phyloP scores from a whole-genome alignment of 164 flowering plant genomes.

The Piper longum region DNA sequence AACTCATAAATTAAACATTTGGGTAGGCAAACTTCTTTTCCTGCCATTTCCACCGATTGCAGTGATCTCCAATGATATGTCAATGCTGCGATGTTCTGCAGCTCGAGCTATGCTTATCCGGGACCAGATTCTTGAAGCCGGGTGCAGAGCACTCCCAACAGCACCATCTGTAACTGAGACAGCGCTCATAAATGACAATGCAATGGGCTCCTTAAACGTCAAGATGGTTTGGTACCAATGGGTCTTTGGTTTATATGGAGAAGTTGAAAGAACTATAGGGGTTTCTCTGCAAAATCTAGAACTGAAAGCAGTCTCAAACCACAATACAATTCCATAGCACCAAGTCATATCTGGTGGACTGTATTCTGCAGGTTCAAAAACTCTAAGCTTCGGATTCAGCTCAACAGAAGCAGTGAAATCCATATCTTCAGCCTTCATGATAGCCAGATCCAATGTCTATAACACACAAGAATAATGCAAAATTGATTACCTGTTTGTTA shows the following conservation, averaged over 20 bases:
- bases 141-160: slow-evolving; percentile 19
- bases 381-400: slow-evolving; percentile 32
- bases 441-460: slow-evolving; percentile 65
- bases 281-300: slow-evolving; percentile 78
- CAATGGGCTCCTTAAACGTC: slow-evolving; percentile 77
- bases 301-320: slow-evolving; percentile 93
- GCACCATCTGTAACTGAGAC: slow-evolving; percentile 23
- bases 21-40: slow-evolving; percentile 57
- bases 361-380: slow-evolving; percentile 5
- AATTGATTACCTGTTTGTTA: not conserved
- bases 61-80: slow-evolving; percentile 64
- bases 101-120: slow-evolving; percentile 84
- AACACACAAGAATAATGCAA: not conserved
- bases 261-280: slow-evolving; percentile 66
- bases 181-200: slow-evolving; percentile 22
- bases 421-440: slow-evolving; percentile 61
- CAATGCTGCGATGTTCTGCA: slow-evolving; percentile 70
- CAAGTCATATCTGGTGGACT: slow-evolving; percentile 14
- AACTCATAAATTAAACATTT: slow-evolving; percentile 41
- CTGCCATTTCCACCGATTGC: slow-evolving; percentile 37
- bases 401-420: slow-evolving; percentile 66
- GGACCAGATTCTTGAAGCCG: slow-evolving; percentile 38
- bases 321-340: slow-evolving; percentile 79
- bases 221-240: slow-evolving; percentile 93
- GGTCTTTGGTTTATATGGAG: slow-evolving; percentile 65